Base-by-base conservation (phyloP, 495 filamentous ascomycete species). In the Delitschia confertaspora region DNA sequence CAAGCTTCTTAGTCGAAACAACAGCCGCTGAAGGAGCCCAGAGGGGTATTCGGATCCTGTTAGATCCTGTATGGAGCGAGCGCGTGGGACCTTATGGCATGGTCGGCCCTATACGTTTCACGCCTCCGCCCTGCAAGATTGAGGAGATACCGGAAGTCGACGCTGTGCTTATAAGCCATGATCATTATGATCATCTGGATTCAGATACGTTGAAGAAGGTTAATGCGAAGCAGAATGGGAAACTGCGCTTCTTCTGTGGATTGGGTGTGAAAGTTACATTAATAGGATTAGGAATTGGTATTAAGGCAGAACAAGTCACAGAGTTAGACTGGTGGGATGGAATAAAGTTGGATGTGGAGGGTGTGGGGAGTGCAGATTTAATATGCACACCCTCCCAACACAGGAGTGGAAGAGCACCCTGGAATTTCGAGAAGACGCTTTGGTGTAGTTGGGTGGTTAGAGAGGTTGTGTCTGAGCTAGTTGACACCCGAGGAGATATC, bases 281-380 rank as follows among this genome's bases (percentile, higher is more conserved):
- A 8, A 8, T 55, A 14, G 42, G 58, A 1, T 21, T 50, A 20
- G 53, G 61, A 10, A 58, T 67, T 14, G 69, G 67, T 0, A 64
- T 73, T 6, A 45, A 51, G 5, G 36, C 47, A 21, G 58, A 66
- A 2, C 56, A 67, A n/a, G 58, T 74, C 16, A 58, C 54, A 5
- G 67, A 75, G 47, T 43, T 71, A 40, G 72, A 75, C 47, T 75
- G 72, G 72, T 74, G 70, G 71, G 66, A 75, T 18, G 56, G 59
- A 2, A 63, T 66, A 4, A 38, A 53, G 10, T 33, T 66, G 5
- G 42, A 40, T 10, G 25, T 42, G 13, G 49, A 55, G 3, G 33
- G 29, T 6, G 17, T 60, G 6, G 58, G 56, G 4, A 58, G 38
- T n/a, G 50, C 65, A 7, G 39, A 42, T 20, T 53, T 60, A 37